Percentiles rank a stretch among this genome's conserved stretches.
Conservation (phyloP, 495 filamentous ascomycete genomes). For the Xylaria cubensis region DNA sequence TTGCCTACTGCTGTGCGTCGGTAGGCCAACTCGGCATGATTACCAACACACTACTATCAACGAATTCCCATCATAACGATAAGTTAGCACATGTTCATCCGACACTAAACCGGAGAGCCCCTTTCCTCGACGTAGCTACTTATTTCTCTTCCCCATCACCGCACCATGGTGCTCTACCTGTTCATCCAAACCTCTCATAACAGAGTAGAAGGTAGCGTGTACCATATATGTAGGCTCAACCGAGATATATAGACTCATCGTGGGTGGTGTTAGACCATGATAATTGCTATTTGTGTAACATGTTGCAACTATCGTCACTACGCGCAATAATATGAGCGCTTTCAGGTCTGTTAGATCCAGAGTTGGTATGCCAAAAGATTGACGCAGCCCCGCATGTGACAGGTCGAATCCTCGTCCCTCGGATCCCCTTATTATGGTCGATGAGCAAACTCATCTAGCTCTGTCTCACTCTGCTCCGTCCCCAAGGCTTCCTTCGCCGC, state of each 20-base stretch:
- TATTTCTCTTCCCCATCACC: neutral
- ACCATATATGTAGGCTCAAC: neutral
- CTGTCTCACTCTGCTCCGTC: constrained; percentile 37
- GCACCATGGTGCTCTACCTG: neutral
- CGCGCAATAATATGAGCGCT: neutral
- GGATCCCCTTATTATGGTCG: constrained; percentile 1
- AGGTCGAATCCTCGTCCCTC: neutral
- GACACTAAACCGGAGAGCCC: neutral
- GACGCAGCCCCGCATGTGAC: neutral
- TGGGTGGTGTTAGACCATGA: neutral
- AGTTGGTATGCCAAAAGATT: constrained; percentile 7
- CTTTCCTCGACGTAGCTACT: neutral
- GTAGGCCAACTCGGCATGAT: neutral
- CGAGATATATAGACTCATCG: neutral
- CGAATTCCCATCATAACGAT: constrained; percentile 1
- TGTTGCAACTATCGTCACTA: neutral
- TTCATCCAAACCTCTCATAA: constrained; percentile 1
- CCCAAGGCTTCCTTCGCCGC: constrained; percentile 40
- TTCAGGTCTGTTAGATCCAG: neutral
- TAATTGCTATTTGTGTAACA: neutral
- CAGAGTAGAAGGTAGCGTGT: neutral
- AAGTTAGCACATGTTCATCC: constrained; percentile 5
- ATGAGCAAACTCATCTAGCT: constrained; percentile 28
- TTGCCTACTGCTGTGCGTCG: neutral
- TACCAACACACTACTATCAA: neutral